Evolutionary conservation across 2,329 filamentous ascomycete species (phyloP).

Genomic region (Botryotinia narcissicola): DNA sequence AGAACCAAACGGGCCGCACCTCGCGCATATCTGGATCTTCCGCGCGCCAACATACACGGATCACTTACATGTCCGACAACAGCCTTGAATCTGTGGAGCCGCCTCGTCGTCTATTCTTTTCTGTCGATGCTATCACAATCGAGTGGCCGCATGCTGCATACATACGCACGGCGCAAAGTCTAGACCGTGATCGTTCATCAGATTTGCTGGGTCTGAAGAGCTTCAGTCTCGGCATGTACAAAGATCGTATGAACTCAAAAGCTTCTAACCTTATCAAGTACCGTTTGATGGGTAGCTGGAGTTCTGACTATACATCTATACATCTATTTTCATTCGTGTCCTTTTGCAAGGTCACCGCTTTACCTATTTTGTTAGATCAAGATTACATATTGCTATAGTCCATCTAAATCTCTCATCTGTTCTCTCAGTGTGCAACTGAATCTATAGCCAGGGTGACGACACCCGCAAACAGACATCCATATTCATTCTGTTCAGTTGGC

Average conservation of each 20-base stretch:
- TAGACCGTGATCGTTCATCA: not conserved
- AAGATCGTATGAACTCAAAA: not conserved
- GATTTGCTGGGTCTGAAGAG: not conserved
- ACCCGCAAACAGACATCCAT: not conserved
- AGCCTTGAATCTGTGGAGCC: constrained; percentile 9
- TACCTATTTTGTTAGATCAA: not conserved
- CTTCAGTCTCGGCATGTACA: not conserved
- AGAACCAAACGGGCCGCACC: constrained; percentile 14
- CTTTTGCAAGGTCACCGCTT: not conserved
- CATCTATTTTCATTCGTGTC: not conserved
- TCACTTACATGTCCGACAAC: not conserved
- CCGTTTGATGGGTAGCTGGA: not conserved
- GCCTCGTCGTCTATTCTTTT: constrained; percentile 1
- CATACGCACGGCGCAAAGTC: not conserved
- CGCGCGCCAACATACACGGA: constrained; percentile 17
- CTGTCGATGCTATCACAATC: not conserved
- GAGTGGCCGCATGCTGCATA: not conserved
- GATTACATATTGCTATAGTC: too few relatives aligned
- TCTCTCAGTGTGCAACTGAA: not conserved
- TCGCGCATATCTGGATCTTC: constrained; percentile 18
- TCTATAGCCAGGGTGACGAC: not conserved
- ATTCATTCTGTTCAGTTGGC: not conserved
- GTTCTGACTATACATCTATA: not conserved
- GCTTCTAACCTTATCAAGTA: not conserved
- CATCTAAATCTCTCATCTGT: not conserved